Conservation (phyloP, 352 stramenopile species). For the Globisporangium middletonii region DNA sequence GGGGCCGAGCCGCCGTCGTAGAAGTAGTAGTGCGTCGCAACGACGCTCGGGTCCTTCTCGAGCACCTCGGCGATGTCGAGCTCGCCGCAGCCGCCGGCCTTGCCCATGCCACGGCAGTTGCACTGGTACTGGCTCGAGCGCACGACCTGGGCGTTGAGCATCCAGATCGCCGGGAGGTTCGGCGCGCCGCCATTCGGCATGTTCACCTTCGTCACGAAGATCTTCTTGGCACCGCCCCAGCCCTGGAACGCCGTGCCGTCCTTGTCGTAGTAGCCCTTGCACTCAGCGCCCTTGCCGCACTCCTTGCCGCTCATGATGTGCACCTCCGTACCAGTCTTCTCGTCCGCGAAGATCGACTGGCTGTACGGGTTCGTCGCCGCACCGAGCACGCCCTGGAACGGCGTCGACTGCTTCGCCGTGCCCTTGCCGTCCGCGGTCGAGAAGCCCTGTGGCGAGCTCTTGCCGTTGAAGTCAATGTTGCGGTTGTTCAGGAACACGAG, state of each 20-base stretch:
- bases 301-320: constrained; percentile 66
- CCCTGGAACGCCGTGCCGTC: constrained; percentile 57
- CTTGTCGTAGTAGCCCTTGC: constrained; percentile 62
- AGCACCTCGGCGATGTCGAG: constrained; percentile 77
- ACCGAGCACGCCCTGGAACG: constrained; percentile 49
- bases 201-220: constrained; percentile 63
- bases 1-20: constrained; percentile 50
- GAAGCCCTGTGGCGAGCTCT: constrained; percentile 53
- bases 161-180: constrained; percentile 71
- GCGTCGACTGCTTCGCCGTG: constrained; percentile 25
- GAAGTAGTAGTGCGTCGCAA: constrained; percentile 83
- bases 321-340: constrained; percentile 64
- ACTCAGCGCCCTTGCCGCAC: constrained; percentile 45
- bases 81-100: constrained; percentile 62
- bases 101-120: constrained; percentile 72
- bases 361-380: constrained; percentile 35
- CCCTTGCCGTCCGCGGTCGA: constrained; percentile 43
- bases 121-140: constrained; percentile 73
- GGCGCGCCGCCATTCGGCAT: constrained; percentile 40
- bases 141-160: constrained; percentile 62
- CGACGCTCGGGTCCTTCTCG: constrained; percentile 42
- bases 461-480: constrained; percentile 67
- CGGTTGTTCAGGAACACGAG: constrained; percentile 83
- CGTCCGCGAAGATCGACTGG: constrained; percentile 41
- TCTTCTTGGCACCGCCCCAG: constrained; percentile 74